Evolutionary conservation across 805 yeast genomes (phyloP).

Genomic region (Saturnispora kantuleensis): DNA sequence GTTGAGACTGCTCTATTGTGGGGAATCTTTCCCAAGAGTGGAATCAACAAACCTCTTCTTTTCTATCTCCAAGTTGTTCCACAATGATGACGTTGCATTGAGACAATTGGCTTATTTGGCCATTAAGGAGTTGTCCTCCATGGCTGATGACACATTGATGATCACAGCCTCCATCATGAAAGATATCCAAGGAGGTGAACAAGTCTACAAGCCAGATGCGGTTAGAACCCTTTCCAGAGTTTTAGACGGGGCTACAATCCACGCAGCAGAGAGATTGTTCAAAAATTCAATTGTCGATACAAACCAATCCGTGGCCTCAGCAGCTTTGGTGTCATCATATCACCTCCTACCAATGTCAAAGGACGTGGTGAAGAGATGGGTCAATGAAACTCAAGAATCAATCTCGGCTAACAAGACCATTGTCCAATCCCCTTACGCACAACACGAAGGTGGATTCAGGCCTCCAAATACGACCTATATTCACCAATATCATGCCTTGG

Average conservation of each 20-base stretch:
- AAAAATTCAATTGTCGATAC: conserved; percentile 88
- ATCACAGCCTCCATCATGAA: conserved; percentile 97
- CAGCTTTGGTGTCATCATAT: conserved; percentile 89
- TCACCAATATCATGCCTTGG: conserved; percentile 94
- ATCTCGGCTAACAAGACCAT: conserved; percentile 51
- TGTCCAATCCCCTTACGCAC: conserved; percentile 38
- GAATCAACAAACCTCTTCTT: conserved; percentile 92
- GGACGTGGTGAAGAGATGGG: conserved; percentile 88
- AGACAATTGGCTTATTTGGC: conserved; percentile 93
- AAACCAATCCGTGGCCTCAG: conserved; percentile 80
- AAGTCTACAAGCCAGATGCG: conserved; percentile 86
- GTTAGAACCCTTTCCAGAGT: conserved; percentile 86
- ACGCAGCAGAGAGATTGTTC: conserved; percentile 85
- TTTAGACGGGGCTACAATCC: conserved; percentile 82
- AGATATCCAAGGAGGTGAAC: conserved; percentile 86
- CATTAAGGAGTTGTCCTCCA: conserved; percentile 77
- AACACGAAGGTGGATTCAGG: conserved; percentile 44
- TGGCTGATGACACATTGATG: conserved; percentile 90
- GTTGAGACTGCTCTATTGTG: conserved; percentile 71
- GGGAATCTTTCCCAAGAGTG: conserved; percentile 76
- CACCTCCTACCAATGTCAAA: conserved; percentile 83
- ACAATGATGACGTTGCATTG: conserved; percentile 76
- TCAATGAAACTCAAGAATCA: conserved; percentile 92
- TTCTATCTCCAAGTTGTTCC: conserved; percentile 89
- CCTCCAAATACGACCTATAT: conserved; percentile 65